Evolutionary conservation across 257 asterid genomes (phyloP), one percentile per base, ranked within the genome.

Genomic region (Scutellaria galericulata): DNA sequence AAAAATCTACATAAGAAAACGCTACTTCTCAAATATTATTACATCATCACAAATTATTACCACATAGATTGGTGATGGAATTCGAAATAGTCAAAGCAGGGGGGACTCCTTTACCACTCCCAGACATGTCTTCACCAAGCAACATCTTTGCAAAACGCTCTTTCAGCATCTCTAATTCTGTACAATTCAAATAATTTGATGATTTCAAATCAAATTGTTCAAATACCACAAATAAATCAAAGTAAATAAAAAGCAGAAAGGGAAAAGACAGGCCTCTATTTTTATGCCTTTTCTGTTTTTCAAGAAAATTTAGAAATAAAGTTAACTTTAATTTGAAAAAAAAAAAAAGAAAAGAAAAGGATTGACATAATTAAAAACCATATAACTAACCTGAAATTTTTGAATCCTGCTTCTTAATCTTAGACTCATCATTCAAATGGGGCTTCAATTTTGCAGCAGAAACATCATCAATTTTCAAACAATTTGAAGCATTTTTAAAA

Each of bases 91-190:
- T 89, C 78, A 89, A 71, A 37, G 98, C 96, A 51, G 99, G 78
- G 67, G 86, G 87, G 70, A 88, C 99, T 55, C 99, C 99, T 81
- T 93, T 87, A 8, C 99, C 99, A 78, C 88, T 82, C 22, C 99
- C 99, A 69, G 99, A 94, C 99, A 94, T 94, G 62, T 94, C 99
- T 80, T 94, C 98, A 39, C 98, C 97, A 22, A 94, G 97, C 83
- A 94, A 85, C 83, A 94, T 54, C 78, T 94, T 94, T 31, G 97
- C 92, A 78, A 88, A 91, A 53, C 88, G 81, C 79, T 94, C 99
- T 73, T 89, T 94, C 97, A 94, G 89, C 98, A 90, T 87, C 81
- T 89, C 95, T 76, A 80, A 24, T 74, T 94, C 99, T 91, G 63
- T 40, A 52, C 56, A 80, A 63, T 20, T 61, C 64, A 64, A 77